Conservation (phyloP, 768 basidiomycete species). For the Tricholoma furcatifolium region DNA sequence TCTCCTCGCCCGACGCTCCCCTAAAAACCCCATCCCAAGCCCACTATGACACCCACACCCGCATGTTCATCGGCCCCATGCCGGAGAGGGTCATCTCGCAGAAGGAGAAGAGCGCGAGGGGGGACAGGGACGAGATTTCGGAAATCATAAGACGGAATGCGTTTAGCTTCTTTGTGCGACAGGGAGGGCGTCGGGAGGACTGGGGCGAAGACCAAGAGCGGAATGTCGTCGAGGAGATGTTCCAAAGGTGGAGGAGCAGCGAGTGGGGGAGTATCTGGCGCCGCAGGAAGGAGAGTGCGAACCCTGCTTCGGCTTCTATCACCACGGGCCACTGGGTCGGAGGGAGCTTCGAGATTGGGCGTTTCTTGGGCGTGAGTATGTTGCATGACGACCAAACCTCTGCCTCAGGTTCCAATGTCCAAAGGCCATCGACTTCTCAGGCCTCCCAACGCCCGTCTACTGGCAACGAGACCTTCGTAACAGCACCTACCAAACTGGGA, state of each 20-base stretch:
- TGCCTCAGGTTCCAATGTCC: conserved; percentile 10
- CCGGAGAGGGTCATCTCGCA: conserved; percentile 56
- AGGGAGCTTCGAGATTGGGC: conserved; percentile 74
- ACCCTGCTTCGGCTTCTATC: conserved; percentile 12
- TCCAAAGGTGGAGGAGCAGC: conserved; percentile 59
- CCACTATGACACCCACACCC: conserved; percentile 36
- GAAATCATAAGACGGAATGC: conserved; percentile 61
- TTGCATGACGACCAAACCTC: conserved; percentile 35
- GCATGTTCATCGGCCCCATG: conserved; percentile 77
- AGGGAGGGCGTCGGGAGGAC: conserved; percentile 64
- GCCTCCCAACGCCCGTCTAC: conserved; percentile 10
- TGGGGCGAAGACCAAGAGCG: conserved; percentile 61
- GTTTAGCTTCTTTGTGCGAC: conserved; percentile 57
- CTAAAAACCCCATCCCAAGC: conserved; percentile 5
- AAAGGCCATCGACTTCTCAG: conserved; percentile 7
- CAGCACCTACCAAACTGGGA: conserved; percentile 20
- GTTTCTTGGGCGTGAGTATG: conserved; percentile 69
- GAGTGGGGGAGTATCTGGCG: conserved; percentile 58
- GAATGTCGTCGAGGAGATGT: conserved; percentile 53
- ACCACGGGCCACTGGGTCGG: conserved; percentile 58
- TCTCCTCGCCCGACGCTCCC: conserved; percentile 10
- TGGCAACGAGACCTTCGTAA: conserved; percentile 23
- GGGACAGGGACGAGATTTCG: conserved; percentile 33
- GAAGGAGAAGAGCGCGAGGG: conserved; percentile 31
- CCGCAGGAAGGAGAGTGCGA: conserved; percentile 33